Percentiles rank a stretch among this genome's conserved stretches.
phyloP scores from a whole-genome alignment of 164 flowering plant species.

The Euptelea pleiosperma region DNA sequence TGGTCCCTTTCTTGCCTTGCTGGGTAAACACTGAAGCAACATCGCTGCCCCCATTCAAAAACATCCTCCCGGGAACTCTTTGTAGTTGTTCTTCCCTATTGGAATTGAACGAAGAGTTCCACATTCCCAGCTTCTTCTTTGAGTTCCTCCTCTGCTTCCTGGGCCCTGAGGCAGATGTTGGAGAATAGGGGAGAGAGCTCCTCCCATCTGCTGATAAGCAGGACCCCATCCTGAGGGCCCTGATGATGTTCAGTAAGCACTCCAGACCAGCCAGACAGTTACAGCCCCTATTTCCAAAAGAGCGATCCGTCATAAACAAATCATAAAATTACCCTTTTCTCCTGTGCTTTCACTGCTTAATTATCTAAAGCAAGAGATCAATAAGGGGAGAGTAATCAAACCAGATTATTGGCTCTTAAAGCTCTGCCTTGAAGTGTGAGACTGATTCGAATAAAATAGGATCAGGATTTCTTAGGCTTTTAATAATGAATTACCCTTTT shows the following conservation, averaged over 20 bases:
- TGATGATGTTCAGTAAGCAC: conserved; percentile 78
- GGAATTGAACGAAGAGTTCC: conserved; percentile 58
- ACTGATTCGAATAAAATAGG: too few relatives aligned
- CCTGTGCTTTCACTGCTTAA: conserved; percentile 1
- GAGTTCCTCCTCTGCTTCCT: conserved; percentile 42
- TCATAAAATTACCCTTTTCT: conserved; percentile 4
- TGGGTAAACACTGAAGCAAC: conserved; percentile 78
- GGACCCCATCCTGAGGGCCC: conserved; percentile 99
- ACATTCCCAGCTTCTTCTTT: conserved; percentile 39
- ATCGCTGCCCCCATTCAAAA: conserved; percentile 69
- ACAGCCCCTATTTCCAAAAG: conserved; percentile 41
- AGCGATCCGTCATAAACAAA: conserved; percentile 51
- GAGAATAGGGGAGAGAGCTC: conserved; percentile 62
- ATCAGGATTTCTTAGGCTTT: too few relatives aligned
- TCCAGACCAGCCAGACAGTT: conserved; percentile 77
- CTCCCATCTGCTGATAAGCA: conserved; percentile 91
- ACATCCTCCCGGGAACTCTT: conserved; percentile 73
- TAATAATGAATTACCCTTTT: too few relatives aligned
- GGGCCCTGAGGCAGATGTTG: conserved; percentile 38
- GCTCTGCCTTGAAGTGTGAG: too few relatives aligned
- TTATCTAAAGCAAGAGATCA: neutral
- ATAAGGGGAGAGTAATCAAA: neutral
- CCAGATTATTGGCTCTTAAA: neutral
- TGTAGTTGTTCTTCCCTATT: conserved; percentile 59
- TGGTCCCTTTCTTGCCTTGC: conserved; percentile 96